Evolutionary conservation across 768 basidiomycete genomes (phyloP), one percentile per base, ranked within the genome.

Genomic region (Trametes gibbosa): DNA sequence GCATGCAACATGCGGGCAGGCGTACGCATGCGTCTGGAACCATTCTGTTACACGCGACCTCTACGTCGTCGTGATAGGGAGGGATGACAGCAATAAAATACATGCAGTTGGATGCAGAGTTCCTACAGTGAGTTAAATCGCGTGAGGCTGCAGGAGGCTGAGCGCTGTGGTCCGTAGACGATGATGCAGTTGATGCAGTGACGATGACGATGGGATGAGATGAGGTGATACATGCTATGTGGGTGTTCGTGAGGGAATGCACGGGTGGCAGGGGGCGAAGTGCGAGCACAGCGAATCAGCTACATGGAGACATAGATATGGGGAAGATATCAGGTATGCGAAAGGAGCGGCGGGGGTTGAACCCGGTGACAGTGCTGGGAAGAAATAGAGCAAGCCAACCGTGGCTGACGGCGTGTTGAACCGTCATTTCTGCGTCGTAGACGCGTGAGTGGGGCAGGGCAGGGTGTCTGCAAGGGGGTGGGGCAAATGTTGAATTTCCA

Each of bases 301-400:
- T 17, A 61, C 57, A 59, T 42, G 53, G 19, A 24, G 50, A 23
- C 19, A 17, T 21, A 49, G 29, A 49, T 47, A 57, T 47, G 21
- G 40, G 35, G 40, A 10, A 27, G 49, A 48, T 13, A 37, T 27
- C 16, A 61, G 17, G 17, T 32, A 56, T 43, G 55, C 35, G 24
- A 45, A 68, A 81, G 52, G 56, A 62, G 57, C 45, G 55, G 51
- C 86, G 87, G 88, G 87, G 87, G 89, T 91, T 91, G 89, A 91
- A 91, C 89, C 89, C 87, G 87, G 79, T 70, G 65, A 67, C 62
- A 62, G 48, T 59, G 64, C 72, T 71, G 70, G 74, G 66, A 69
- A 74, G 73, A 68, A 72, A 69, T 70, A 68, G 64, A 62, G 67
- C 66, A 67, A 63, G 61, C 68, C 65, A 59, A 63, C 62, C 67